phyloP scores from a whole-genome alignment of 179 eudicot genomes.

The Silene vulgaris region DNA sequence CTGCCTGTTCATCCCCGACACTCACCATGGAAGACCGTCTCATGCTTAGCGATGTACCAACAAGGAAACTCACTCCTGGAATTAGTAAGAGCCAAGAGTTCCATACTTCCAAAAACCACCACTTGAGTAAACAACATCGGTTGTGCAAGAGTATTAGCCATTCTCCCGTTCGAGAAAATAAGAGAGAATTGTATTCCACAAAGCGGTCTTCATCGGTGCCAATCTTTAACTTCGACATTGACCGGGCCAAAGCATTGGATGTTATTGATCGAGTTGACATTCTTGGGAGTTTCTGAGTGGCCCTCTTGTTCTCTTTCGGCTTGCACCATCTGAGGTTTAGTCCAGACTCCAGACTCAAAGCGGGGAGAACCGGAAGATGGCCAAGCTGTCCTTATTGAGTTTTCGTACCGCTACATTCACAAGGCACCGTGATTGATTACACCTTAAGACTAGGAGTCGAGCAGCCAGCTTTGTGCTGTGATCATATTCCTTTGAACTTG shows the following conservation, averaged over 20 bases:
- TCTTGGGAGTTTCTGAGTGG: constrained; percentile 24
- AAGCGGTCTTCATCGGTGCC: constrained; percentile 74
- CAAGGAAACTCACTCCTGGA: constrained; percentile 86
- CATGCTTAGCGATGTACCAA: constrained; percentile 76
- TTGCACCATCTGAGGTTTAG: no score
- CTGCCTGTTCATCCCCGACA: constrained; percentile 50
- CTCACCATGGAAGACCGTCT: constrained; percentile 74
- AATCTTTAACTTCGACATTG: constrained; percentile 61
- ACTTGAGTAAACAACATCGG: constrained; percentile 57
- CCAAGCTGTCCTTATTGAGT: no score
- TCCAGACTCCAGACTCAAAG: no score
- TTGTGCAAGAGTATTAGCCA: constrained; percentile 79
- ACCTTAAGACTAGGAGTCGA: no score
- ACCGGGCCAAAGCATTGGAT: constrained; percentile 77
- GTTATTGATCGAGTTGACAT: constrained; percentile 87
- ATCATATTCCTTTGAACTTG: no score
- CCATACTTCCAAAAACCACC: constrained; percentile 43
- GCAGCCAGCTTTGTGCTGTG: no score
- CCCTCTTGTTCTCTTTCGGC: not conserved
- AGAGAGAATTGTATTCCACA: constrained; percentile 46
- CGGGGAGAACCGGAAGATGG: no score
- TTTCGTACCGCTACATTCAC: no score
- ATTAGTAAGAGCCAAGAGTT: constrained; percentile 98
- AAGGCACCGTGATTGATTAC: no score
- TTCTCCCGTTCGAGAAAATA: constrained; percentile 58